Evolutionary conservation across 2,329 filamentous ascomycete genomes (phyloP), one percentile per base, ranked within the genome.

Genomic region (Raffaelea deltoideospora): DNA sequence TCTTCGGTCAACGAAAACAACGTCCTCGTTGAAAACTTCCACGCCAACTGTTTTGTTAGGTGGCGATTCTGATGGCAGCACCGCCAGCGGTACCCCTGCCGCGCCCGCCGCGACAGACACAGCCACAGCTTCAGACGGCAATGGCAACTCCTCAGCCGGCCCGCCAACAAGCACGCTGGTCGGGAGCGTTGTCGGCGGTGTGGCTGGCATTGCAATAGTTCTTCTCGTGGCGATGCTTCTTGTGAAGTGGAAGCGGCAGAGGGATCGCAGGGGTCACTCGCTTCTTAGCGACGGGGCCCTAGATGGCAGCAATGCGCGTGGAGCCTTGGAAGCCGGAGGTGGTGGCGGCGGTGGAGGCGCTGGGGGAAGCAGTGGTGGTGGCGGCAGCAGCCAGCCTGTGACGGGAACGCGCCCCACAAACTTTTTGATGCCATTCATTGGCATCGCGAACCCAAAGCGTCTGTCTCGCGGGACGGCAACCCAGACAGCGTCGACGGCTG

Each of bases 131-230:
- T 35, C 48, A 7, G 38, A 47, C 6, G 45, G 41, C 7, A 39
- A 33, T 23, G 42, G 33, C 14, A 41, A 41, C 3, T 39, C 53
- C 26, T 43, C 47, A 4, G 10, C 47, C 11, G 40, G 41, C 21
- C 37, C 51, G 5, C 49, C 54, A 6, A 50, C 53, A 2, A 51
- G 48, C 18, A 53, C 56, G 9, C 49, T 76, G 21, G 68, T 72
- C 8, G 71, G 70, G 1, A 64, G 71, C 23, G 67, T 76, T 1
- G 57, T 75, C 15, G 71, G 71, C 18, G 61, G 67, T 29, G 50
- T 79, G 23, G 72, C 73, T 14, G 74, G 72, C 15, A 52, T 70
- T 2, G 72, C 71, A 11, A 56, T 77, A 32, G 50, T 79, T 34
- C 53, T 71, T 4, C 50, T 76, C 5, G 50, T 76, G 17, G 50